A percentile compares a stretch with the other conserved stretches of the same genome.
phyloP scores from a whole-genome alignment of 257 asterid species.

The Fraxinus anomala region DNA sequence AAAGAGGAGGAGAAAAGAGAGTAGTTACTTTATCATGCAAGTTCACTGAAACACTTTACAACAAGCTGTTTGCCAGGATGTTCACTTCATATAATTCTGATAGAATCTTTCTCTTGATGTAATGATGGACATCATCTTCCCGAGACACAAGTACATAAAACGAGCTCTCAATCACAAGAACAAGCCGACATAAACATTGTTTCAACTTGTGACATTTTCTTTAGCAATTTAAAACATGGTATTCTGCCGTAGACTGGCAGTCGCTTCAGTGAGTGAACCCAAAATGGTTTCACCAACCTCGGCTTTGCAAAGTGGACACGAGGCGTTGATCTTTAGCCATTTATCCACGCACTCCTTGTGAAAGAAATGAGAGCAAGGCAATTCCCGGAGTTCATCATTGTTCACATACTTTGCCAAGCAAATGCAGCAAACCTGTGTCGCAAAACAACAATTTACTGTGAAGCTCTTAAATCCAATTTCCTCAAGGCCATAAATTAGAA shows the following conservation, averaged over 20 bases:
- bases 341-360: slow-evolving; percentile 96
- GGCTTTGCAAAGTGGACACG: slow-evolving; percentile 94
- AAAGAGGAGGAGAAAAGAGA: neutral
- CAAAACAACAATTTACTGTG: slow-evolving; percentile 2
- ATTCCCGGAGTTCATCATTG: slow-evolving; percentile 86
- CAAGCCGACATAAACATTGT: neutral
- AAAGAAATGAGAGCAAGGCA: slow-evolving; percentile 85
- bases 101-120: neutral
- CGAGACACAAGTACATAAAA: neutral
- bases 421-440: slow-evolving; percentile 84
- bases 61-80: neutral
- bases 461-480: neutral
- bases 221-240: neutral
- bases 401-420: slow-evolving; percentile 84
- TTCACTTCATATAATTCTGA: neutral
- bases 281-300: slow-evolving; percentile 78
- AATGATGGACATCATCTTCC: neutral
- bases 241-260: slow-evolving; percentile 46
- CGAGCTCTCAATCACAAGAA: neutral
- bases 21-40: neutral
- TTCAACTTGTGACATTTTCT: neutral
- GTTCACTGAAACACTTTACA: neutral
- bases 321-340: slow-evolving; percentile 88
- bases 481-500: neutral
- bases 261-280: slow-evolving; percentile 65